These are phyloP conservation scores for Arxiozyma heterogenica DNA, from an alignment of 1,139 yeast genomes.

Conservation along the genomic window DNA sequence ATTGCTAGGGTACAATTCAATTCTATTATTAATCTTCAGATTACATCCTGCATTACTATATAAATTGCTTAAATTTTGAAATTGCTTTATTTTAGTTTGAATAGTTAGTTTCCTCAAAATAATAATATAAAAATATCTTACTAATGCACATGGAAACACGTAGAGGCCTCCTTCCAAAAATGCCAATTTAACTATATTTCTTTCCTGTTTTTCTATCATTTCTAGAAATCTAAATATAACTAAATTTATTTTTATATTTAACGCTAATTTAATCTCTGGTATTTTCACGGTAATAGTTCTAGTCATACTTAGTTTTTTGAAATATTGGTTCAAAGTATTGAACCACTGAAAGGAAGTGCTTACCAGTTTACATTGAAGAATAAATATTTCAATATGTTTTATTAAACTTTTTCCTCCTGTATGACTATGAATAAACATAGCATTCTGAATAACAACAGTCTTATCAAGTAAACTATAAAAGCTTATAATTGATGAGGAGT, in stretches of 20 bases:
- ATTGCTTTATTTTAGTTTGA: constrained; percentile 12
- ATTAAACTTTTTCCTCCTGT: constrained; percentile 1
- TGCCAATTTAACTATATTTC: constrained; percentile 7
- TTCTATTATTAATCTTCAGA: constrained; percentile 58
- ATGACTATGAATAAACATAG: neutral
- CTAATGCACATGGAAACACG: constrained; percentile 12
- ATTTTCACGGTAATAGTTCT: constrained; percentile 35
- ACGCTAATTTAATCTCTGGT: constrained; percentile 43
- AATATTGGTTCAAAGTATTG: constrained; percentile 41
- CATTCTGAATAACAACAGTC: constrained; percentile 47
- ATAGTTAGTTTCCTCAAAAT: constrained; percentile 13
- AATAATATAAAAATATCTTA: constrained; percentile 13
- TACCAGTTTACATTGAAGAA: constrained; percentile 46
- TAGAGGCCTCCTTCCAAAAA: constrained; percentile 12
- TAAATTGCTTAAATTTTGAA: constrained; percentile 8
- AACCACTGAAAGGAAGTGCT: constrained; percentile 54
- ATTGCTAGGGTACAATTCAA: constrained; percentile 63
- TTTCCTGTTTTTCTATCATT: constrained; percentile 19
- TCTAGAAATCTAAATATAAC: constrained; percentile 10
- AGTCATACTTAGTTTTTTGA: constrained; percentile 25
- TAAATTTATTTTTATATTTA: constrained; percentile 37
- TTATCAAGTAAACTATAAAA: constrained; percentile 64
- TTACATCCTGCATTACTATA: constrained; percentile 42
- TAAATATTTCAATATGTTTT: constrained; percentile 34
- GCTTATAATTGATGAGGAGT: constrained; percentile 28